Evolutionary conservation across 352 stramenopile genomes (phyloP).

Genomic region (Pythium dissotocum): DNA sequence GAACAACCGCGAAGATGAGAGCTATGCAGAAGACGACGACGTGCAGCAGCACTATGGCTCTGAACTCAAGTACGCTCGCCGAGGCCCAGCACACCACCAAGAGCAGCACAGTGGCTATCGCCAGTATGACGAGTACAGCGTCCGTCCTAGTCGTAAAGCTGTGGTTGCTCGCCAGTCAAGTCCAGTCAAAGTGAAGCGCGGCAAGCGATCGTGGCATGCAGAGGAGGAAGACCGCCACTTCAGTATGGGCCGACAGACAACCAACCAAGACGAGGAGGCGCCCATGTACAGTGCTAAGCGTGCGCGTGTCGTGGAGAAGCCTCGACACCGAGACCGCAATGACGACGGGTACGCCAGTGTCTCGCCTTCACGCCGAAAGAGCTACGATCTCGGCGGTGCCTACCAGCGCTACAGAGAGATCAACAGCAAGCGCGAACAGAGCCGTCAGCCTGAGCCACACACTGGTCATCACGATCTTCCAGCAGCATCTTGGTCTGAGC

Average conservation of each 20-base stretch:
- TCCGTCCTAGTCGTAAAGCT: background rate
- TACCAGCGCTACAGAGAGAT: constrained; percentile 22
- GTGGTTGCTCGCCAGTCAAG: background rate
- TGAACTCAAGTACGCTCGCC: background rate
- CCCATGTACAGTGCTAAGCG: too few species aligned
- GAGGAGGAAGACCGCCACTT: background rate
- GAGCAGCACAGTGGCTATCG: background rate
- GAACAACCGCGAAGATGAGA: background rate
- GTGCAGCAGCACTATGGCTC: background rate
- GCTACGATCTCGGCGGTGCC: constrained; percentile 18
- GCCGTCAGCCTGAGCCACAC: background rate
- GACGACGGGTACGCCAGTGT: background rate
- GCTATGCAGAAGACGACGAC: background rate
- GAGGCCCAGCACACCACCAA: background rate
- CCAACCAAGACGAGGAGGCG: background rate
- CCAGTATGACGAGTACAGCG: background rate
- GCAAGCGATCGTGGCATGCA: constrained; percentile 7
- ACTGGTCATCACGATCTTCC: background rate
- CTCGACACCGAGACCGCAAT: background rate
- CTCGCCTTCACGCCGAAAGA: constrained; percentile 12
- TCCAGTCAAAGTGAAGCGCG: background rate
- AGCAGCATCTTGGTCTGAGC: background rate
- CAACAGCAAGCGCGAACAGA: constrained; percentile 4
- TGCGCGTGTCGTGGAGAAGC: background rate
- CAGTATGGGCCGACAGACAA: background rate